Conservation (phyloP, 2,329 filamentous ascomycete genomes). For the Chaetomiaceae sp. region DNA sequence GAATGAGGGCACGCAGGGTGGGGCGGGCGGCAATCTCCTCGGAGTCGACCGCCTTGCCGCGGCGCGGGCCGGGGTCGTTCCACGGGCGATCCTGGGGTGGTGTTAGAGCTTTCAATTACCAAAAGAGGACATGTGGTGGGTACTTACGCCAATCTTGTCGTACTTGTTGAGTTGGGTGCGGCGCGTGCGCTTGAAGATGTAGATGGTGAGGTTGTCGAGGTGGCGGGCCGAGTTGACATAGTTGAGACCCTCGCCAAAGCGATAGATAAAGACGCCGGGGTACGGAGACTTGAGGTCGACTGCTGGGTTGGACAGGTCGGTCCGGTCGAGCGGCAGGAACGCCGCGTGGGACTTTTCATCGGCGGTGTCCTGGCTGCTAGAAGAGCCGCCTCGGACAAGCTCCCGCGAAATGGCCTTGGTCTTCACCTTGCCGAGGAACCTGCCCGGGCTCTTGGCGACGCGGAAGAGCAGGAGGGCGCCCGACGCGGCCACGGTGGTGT, state of each 20-base stretch:
- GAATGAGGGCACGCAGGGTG: constrained; percentile 47
- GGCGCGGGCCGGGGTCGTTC: constrained; percentile 47
- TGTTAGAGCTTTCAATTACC: background rate
- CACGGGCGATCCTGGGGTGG: constrained; percentile 43
- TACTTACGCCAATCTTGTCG: constrained; percentile 29
- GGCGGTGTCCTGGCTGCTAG: constrained; percentile 8
- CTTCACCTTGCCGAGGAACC: constrained; percentile 40
- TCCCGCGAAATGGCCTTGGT: constrained; percentile 21
- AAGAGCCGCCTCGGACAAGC: constrained; percentile 7
- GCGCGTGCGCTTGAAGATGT: constrained; percentile 38
- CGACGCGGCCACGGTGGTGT: constrained; percentile 42
- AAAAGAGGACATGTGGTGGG: background rate
- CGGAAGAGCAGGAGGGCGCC: constrained; percentile 41
- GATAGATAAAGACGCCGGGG: constrained; percentile 49
- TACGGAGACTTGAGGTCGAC: constrained; percentile 39
- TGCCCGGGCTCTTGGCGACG: constrained; percentile 42
- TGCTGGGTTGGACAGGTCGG: constrained; percentile 42
- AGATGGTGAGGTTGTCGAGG: constrained; percentile 37
- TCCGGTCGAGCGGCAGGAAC: constrained; percentile 39
- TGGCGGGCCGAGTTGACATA: constrained; percentile 49
- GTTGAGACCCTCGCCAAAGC: constrained; percentile 48
- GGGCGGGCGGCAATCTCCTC: constrained; percentile 37
- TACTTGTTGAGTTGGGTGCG: constrained; percentile 37
- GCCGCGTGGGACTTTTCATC: constrained; percentile 29
- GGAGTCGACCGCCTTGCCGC: constrained; percentile 31